Evolutionary conservation across 2,329 filamentous ascomycete genomes (phyloP).

Genomic region (Daldinia eschscholtzii): DNA sequence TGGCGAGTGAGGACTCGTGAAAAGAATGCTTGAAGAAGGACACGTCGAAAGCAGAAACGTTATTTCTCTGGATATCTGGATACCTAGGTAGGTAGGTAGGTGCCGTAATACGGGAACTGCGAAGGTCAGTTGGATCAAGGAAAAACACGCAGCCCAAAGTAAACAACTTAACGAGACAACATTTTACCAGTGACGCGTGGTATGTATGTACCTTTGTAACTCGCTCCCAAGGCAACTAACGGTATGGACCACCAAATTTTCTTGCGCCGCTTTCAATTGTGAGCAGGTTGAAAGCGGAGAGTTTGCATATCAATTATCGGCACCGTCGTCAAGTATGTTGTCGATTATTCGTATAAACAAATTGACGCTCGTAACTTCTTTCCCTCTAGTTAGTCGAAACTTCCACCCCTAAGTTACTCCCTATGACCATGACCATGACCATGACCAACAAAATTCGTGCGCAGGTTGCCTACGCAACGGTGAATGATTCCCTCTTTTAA

Average conservation of each 20-base stretch:
- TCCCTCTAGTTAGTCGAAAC: neutral
- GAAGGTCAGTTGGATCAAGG: neutral
- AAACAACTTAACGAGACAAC: neutral
- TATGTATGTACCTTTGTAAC: neutral
- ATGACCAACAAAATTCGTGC: neutral
- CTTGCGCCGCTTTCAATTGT: neutral
- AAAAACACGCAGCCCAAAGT: too few species aligned
- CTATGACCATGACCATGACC: neutral
- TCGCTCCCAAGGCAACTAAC: conserved; percentile 1
- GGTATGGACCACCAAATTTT: neutral
- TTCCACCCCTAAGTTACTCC: neutral
- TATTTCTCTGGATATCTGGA: neutral
- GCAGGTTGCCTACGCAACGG: neutral
- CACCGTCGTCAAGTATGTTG: neutral
- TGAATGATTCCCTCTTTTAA: neutral
- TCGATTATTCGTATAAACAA: neutral
- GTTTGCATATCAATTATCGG: neutral
- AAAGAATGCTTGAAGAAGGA: neutral
- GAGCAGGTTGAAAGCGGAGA: neutral
- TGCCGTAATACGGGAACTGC: too few species aligned
- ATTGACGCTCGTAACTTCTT: neutral
- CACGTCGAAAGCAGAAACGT: neutral
- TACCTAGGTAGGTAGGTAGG: too few species aligned
- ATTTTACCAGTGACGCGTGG: too few species aligned
- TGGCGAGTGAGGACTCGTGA: neutral